Base-by-base conservation (phyloP, 768 basidiomycete species). In the Tephrocybe sp. region DNA sequence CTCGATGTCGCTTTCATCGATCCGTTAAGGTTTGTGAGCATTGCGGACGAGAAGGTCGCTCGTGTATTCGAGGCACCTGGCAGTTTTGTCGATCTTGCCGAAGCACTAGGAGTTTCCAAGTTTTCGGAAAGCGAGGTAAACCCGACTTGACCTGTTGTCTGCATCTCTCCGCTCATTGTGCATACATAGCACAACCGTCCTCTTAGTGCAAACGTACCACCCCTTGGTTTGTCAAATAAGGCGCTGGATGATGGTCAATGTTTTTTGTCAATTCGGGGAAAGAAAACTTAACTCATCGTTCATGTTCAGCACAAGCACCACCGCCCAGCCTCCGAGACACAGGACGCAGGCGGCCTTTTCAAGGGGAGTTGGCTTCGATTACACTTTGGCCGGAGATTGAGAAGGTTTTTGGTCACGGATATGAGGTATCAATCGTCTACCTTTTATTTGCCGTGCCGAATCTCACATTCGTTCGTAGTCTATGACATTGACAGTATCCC, bases 371-470 rank as follows among this genome's bases (percentile, higher is more conserved):
- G 0, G 85, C 91, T 0, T 78, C 83, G 0, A 78, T 80, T 13
- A 98, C 95, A 0, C 74, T 98, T 1, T 99, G 97, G 97, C 97
- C 95, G 0, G 97, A 99, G 69, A 73, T 83, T 1, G 97, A 98
- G 60, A 99, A 99, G 64, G 75, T 99, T 0, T 99, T 97, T 64
- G 97, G 95, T 4, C 97, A 98, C 66, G 94, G 95, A 34, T 98
- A 97, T 59, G 97, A 99, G 79, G 92, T 88, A 52, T 44, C 69
- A 38, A 15, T 40, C n/a, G 16, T 9, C 33, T 50, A 36, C 16
- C 23, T 19, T 54, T 30, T 42, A 22, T 46, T 13, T 34, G 7
- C 12, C 29, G 12, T 29, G 33, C 27, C 38, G 13, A 55, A 45
- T 25, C 24, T 41, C 38, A 33, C 37, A n/a, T 24, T 34, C 39